Base-by-base conservation (phyloP, 2,329 filamentous ascomycete genomes). In the Fusarium kyushuense region DNA sequence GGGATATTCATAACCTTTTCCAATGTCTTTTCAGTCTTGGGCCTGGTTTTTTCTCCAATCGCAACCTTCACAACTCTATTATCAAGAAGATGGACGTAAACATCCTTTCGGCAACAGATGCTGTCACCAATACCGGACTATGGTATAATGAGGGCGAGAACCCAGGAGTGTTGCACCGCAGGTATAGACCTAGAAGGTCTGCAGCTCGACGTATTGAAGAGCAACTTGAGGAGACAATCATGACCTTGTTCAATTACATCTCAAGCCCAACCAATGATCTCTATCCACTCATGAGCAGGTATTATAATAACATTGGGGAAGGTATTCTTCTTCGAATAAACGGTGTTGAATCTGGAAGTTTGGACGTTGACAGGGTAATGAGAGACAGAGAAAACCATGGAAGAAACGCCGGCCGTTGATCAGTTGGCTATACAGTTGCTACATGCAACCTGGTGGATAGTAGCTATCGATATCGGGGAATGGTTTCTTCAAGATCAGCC, bases 11-110 rank as follows among this genome's bases (percentile, higher is more conserved):
- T 27, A 27, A 27, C 7, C 27, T 27, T 27, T 27, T 27, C 9
- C 6, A 6, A 7, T 8, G 12, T 13, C 9, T 61, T 4, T 13
- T 67, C 6, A 1, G 6, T 5, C n/a, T 27, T 8, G 65, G 60
- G 1, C 55, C 65, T 3, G 52, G 65, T 1, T 42, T 49, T 14
- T 0, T 51, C 6, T 19, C 32, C 5, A 2, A 11, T 0, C 2
- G 5, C 3, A 4, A 19, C 10, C 12, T 19, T 14, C 5, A 2
- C 7, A 3, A 27, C 5, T 61, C 38, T 19, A 1, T 54, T 9
- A 19, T 68, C 30, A 61, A 62, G 5, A 23, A 45, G 16, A 52
- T 69, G 10, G 40, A 19, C 1, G 23, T 65, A 17, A 13, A 69
- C 8, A 3, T 69, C 1, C 6, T 69, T 10, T 23, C 53, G 3